These are phyloP conservation scores for Leccinum olivaceopallidum DNA, from an alignment of 768 basidiomycete species.

Conservation along the genomic window DNA sequence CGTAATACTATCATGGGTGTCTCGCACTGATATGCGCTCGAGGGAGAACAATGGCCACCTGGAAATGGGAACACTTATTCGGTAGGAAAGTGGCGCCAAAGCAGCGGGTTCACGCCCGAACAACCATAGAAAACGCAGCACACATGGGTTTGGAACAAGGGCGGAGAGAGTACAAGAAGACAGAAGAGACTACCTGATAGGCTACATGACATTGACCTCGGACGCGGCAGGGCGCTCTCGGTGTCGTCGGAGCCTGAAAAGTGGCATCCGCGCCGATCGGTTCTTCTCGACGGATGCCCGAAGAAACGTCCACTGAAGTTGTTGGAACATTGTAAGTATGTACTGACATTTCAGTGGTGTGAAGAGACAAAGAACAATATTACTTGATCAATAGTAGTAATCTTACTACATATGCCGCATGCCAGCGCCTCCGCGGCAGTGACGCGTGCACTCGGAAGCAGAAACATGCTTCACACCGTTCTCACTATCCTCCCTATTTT, in stretches of 20 bases:
- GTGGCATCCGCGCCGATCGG: too few relatives aligned
- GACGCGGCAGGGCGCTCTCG: too few relatives aligned
- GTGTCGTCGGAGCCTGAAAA: too few relatives aligned
- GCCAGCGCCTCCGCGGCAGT: background rate
- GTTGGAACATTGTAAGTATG: too few relatives aligned
- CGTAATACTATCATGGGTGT: conserved; percentile 1
- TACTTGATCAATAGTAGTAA: too few relatives aligned
- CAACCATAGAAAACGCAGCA: too few relatives aligned
- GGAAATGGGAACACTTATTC: background rate
- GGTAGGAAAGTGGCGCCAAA: background rate
- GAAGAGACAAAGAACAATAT: background rate
- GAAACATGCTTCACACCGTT: conserved; percentile 1
- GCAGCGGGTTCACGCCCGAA: too few relatives aligned
- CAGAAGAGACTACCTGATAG: too few relatives aligned
- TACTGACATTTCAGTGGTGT: background rate
- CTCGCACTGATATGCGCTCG: background rate
- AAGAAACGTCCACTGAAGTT: background rate
- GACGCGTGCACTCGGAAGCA: background rate
- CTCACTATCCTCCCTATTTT: background rate
- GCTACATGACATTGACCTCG: too few relatives aligned
- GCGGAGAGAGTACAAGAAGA: too few relatives aligned
- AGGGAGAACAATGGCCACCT: background rate
- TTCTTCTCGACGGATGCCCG: background rate
- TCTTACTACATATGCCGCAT: background rate
- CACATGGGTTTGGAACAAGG: too few relatives aligned